Evolutionary conservation across 208 protist genomes (phyloP), one percentile per base, ranked within the genome.

Genomic region (Sergeia podlipaevii): DNA sequence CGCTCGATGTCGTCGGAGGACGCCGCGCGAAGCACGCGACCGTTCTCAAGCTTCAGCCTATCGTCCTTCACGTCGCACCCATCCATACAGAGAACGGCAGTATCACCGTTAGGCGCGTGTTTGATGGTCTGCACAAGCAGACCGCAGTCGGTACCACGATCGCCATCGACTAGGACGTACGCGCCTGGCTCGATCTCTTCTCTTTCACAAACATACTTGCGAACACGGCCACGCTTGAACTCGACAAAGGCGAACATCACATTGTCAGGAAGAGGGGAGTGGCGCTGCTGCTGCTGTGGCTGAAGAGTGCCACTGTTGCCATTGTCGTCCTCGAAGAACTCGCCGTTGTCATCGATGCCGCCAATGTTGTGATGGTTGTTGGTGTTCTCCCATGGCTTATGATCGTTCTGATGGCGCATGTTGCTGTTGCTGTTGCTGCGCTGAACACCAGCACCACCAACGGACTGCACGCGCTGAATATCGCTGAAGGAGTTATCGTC

Each of bases 91-190:
- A 65, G 51, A 18, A 92, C 49, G 8, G 63, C 53, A 3, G 60
- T 63, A 23, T 66, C 60, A 26, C 77, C 80, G 52, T 82, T 71
- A 13, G 68, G 57, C 28, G 69, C 49, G 17, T 56, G 55, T 33
- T 52, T 53, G 24, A 71, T 69, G 4, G 68, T 85, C 64, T 92
- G 83, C 30, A 96, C 85, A 37, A 96, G 65, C 13, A 92, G 74
- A 3, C 87, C 90, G 44, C 85, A 92, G 65, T 95, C 85, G 8
- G 61, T 69, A 26, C 90, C 90, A 28, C 87, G 81, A 63, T 96
- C 90, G 20, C 90, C 87, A 20, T 95, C 85, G 28, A 96, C 87
- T 32, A 96, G 59, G 17, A 96, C 87, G 65, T 92, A 91, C 52
- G 54, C 73, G 37, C 88, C 88, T 2, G 84, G 85, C 37, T 70